These are phyloP conservation scores for Aspergillus tamarii DNA, from an alignment of 2,329 filamentous ascomycete species.

Conservation along the genomic window DNA sequence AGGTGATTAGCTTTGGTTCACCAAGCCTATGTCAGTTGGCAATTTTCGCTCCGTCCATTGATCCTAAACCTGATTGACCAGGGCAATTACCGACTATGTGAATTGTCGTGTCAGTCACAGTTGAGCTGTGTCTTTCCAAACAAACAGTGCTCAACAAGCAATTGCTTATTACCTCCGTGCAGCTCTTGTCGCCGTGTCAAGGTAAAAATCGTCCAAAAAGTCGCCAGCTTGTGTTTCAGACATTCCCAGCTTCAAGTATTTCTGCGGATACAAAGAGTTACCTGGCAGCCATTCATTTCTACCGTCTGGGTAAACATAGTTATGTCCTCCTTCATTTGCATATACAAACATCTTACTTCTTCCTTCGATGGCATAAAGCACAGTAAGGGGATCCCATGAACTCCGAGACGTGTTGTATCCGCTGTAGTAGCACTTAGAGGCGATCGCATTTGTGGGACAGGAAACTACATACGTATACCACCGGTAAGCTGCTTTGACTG, in stretches of 20 bases:
- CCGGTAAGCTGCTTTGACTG: conserved; percentile 8
- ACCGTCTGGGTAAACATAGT: conserved; percentile 9
- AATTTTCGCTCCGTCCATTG: too few relatives aligned
- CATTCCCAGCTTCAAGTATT: background rate
- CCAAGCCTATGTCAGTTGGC: too few relatives aligned
- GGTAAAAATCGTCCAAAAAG: background rate
- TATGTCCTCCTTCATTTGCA: conserved; percentile 4
- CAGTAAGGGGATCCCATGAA: conserved; percentile 12
- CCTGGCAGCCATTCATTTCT: conserved; percentile 9
- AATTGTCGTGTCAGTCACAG: too few relatives aligned
- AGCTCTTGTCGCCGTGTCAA: background rate
- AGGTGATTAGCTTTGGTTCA: background rate
- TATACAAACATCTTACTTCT: conserved; percentile 1
- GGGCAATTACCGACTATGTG: too few relatives aligned
- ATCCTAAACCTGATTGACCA: too few relatives aligned
- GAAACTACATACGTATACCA: conserved; percentile 15
- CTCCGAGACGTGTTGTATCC: conserved; percentile 6
- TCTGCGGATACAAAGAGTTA: background rate
- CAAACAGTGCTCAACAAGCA: too few relatives aligned
- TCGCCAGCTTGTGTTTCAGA: background rate
- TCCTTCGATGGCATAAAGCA: conserved; percentile 13
- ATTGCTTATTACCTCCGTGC: background rate
- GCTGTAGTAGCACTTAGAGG: background rate
- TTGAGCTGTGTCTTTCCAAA: too few relatives aligned
- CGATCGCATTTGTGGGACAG: background rate